Conservation (phyloP, 2,329 filamentous ascomycete species). For the Geosmithia putterillii region DNA sequence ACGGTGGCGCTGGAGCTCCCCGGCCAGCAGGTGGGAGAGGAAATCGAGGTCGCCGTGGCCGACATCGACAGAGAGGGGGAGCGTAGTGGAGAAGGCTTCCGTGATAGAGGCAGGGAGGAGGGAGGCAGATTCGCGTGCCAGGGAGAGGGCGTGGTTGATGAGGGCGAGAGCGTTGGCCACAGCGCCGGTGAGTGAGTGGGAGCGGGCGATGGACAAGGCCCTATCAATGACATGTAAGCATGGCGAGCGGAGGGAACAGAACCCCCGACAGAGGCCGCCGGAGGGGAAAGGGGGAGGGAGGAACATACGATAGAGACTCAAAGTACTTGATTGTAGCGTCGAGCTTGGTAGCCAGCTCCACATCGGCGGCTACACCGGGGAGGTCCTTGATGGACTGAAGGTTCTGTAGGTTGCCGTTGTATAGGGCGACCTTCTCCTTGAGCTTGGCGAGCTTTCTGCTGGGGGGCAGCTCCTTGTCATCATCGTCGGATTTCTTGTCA, state of each 20-base stretch:
- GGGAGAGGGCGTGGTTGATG: conserved; percentile 56
- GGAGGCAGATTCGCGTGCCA: conserved; percentile 41
- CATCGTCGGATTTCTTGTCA: conserved; percentile 28
- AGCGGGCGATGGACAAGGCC: conserved; percentile 73
- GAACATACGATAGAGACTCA: conserved; percentile 67
- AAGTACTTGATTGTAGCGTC: conserved; percentile 74
- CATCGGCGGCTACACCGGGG: conserved; percentile 78
- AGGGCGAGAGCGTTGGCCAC: conserved; percentile 76
- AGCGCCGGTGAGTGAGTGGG: conserved; percentile 63
- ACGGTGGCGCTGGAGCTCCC: conserved; percentile 67
- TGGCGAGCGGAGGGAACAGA: not conserved
- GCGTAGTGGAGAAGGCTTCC: conserved; percentile 8
- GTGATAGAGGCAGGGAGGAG: conserved; percentile 26
- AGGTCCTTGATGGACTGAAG: conserved; percentile 82
- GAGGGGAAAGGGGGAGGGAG: not conserved
- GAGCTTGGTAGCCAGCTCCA: conserved; percentile 63
- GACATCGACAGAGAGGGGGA: conserved; percentile 58
- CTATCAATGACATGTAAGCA: too few relatives aligned
- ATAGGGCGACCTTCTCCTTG: conserved; percentile 78
- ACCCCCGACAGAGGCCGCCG: too few relatives aligned
- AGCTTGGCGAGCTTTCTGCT: conserved; percentile 68
- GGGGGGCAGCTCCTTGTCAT: conserved; percentile 49
- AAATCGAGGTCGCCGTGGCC: conserved; percentile 42
- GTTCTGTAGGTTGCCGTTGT: conserved; percentile 84
- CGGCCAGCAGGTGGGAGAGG: conserved; percentile 50